Evolutionary conservation across 1,284 basidiomycete species (phyloP).

Genomic region (Apiotrichum domesticum): DNA sequence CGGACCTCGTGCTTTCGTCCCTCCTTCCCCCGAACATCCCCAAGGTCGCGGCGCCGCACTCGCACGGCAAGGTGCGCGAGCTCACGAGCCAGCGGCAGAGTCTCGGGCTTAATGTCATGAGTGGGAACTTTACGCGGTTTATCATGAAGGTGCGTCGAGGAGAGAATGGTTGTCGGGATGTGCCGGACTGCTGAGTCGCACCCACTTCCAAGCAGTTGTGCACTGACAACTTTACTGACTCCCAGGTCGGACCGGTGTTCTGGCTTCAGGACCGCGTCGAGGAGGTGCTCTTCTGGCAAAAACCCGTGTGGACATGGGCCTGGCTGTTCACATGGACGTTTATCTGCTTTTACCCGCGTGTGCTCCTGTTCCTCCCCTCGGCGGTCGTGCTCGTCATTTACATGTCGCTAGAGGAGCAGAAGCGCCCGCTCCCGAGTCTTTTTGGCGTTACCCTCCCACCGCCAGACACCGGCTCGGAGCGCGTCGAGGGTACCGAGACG

Average conservation of each 20-base stretch:
- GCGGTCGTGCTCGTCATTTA: constrained; percentile 36
- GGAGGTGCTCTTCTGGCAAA: constrained; percentile 47
- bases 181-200: too few relatives aligned
- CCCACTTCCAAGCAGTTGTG: too few relatives aligned
- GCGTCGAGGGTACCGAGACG: not conserved
- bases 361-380: constrained; percentile 40
- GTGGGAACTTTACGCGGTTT: constrained; percentile 45
- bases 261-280: constrained; percentile 46
- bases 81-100: constrained; percentile 40
- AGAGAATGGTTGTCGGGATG: not conserved
- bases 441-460: constrained; percentile 24
- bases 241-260: constrained; percentile 45
- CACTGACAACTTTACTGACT: not conserved
- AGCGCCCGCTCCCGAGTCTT: constrained; percentile 30
- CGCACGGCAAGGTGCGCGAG: constrained; percentile 17
- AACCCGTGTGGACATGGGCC: constrained; percentile 44
- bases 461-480: not conserved
- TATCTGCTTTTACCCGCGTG: constrained; percentile 45
- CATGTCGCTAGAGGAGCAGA: constrained; percentile 37
- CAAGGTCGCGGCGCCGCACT: constrained; percentile 22
- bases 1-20: constrained; percentile 36
- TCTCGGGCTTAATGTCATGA: constrained; percentile 39
- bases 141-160: constrained; percentile 36
- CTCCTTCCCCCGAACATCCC: constrained; percentile 40
- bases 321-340: constrained; percentile 44